These are phyloP conservation scores for Penicillium glabrum DNA, from an alignment of 2,329 filamentous ascomycete species.

Conservation along the genomic window DNA sequence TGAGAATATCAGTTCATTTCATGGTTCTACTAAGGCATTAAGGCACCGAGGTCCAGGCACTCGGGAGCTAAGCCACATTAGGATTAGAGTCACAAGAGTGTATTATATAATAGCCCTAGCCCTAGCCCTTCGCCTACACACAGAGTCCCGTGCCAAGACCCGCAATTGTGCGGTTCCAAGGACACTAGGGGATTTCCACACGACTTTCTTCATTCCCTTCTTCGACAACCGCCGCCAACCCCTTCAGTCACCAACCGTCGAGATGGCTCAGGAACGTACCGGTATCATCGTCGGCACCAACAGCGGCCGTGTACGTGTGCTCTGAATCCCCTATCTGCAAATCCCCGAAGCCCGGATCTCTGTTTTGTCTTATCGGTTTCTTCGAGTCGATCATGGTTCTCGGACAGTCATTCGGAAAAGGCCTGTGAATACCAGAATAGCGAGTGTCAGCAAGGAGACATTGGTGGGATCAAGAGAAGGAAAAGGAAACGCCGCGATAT, in stretches of 20 bases:
- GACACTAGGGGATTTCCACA: slow-evolving; percentile 27
- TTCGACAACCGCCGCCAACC: slow-evolving; percentile 39
- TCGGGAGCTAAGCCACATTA: neutral
- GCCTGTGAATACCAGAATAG: neutral
- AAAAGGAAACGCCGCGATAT: neutral
- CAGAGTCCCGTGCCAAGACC: slow-evolving; percentile 33
- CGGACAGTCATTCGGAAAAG: neutral
- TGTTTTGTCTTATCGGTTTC: slow-evolving; percentile 17
- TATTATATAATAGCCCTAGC: slow-evolving; percentile 33
- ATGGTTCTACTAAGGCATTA: neutral
- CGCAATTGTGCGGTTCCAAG: slow-evolving; percentile 26
- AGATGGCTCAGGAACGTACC: slow-evolving; percentile 53
- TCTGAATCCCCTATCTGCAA: slow-evolving; percentile 12
- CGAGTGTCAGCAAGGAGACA: neutral
- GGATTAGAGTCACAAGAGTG: neutral
- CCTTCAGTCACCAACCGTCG: slow-evolving; percentile 39
- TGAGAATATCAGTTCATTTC: neutral
- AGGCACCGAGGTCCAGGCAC: neutral
- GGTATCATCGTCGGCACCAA: slow-evolving; percentile 63
- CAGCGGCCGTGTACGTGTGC: slow-evolving; percentile 64
- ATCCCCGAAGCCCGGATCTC: slow-evolving; percentile 11
- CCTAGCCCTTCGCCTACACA: slow-evolving; percentile 40
- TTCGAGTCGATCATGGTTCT: slow-evolving; percentile 12
- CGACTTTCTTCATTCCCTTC: slow-evolving; percentile 26
- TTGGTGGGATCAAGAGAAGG: neutral